Base-by-base conservation (phyloP, 768 basidiomycete species). In the Tricholoma terreum region DNA sequence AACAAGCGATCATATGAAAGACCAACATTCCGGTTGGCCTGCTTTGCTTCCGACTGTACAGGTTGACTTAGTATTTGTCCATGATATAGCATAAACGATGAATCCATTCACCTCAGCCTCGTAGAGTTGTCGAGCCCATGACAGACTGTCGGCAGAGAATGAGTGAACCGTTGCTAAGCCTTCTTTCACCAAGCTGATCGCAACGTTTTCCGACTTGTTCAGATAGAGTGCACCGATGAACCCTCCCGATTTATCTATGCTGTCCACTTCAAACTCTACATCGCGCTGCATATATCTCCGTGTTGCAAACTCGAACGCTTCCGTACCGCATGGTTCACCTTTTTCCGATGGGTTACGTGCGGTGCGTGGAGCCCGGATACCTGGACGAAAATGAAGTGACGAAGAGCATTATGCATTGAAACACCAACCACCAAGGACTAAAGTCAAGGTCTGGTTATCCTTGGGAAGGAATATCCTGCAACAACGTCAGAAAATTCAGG, bases 201-300 rank as follows among this genome's bases (percentile, higher is more conserved):
- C 97, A 38, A 81, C 89, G 70, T 97, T 98, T 62, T 92, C 89
- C 1, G 80, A 85, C 69, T 93, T 96, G 72, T 90, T 89, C 63
- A 90, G 55, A 71, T 88, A 95, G 54, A 98, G 78, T 1, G 88
- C 73, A 12, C 95, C 95, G 61, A 98, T 95, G 72, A 96, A 98
- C 3, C 97, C 97, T 36, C 96, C 96, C 4, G 89, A 87, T 73
- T 97, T 98, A 77, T 99, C 96, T 14, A 88, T 84, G 14, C 82
- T 81, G 57, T 96, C 92, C 46, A 98, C 86, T 63, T 92, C 90
- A 58, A 98, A 86, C 70, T 99, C 96, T 6, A 93, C 86, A 66
- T 99, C 96, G 27, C 96, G 85, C 70, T 99, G 96, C 88, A 98
- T 88, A 69, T 88, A 94, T 59, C 83, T 81, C 42, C 85, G 83